These are phyloP conservation scores for Isabelozyma gotoi DNA, from an alignment of 805 yeast genomes.

Conservation along the genomic window DNA sequence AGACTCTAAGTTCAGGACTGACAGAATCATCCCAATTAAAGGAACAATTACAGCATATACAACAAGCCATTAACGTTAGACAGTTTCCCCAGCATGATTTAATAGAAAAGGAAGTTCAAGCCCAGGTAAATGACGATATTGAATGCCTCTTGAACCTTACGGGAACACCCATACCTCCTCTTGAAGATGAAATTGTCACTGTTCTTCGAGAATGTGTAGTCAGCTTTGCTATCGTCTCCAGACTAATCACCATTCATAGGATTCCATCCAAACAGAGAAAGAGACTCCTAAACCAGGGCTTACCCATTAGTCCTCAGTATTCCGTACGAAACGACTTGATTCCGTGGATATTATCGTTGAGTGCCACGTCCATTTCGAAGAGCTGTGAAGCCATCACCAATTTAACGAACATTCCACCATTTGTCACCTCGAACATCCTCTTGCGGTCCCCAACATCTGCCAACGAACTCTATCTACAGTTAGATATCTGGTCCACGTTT, in stretches of 20 bases:
- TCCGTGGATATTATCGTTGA: constrained; percentile 32
- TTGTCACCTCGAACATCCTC: constrained; percentile 37
- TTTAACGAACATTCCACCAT: constrained; percentile 33
- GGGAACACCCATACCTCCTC: background rate
- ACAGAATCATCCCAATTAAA: background rate
- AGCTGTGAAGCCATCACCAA: constrained; percentile 33
- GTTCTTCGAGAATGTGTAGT: background rate
- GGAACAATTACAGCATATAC: background rate
- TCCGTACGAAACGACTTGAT: constrained; percentile 8
- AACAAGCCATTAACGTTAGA: background rate
- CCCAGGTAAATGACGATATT: background rate
- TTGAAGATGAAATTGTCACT: background rate
- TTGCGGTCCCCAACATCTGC: constrained; percentile 33
- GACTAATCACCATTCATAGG: background rate
- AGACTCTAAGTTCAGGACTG: background rate
- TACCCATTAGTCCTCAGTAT: background rate
- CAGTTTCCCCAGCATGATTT: too few relatives aligned
- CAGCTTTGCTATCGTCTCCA: background rate
- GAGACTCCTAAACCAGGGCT: background rate
- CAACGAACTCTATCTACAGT: constrained; percentile 31
- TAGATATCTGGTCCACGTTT: constrained; percentile 35
- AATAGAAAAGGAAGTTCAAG: too few relatives aligned
- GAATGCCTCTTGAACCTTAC: background rate
- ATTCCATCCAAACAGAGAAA: background rate
- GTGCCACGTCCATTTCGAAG: constrained; percentile 25